Evolutionary conservation across 1,284 basidiomycete species (phyloP).

Genomic region (Trichosporon ovoides): DNA sequence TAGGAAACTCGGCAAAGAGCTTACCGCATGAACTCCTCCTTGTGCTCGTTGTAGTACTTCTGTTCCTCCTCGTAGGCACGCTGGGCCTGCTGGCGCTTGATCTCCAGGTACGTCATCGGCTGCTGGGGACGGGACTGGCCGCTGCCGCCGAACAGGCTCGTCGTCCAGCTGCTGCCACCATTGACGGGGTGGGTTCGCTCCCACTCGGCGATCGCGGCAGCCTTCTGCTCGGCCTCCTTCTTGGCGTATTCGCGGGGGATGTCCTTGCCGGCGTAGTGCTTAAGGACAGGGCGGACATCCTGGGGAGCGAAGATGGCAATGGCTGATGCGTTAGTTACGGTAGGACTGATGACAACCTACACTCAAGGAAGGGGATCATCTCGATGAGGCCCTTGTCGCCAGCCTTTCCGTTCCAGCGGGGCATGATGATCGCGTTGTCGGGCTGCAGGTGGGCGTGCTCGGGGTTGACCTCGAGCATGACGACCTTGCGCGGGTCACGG

Average conservation of each 20-base stretch:
- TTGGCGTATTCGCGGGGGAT: slow-evolving; percentile 84
- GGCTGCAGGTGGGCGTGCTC: slow-evolving; percentile 76
- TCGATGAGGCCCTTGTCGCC: slow-evolving; percentile 75
- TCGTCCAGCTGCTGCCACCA: slow-evolving; percentile 51
- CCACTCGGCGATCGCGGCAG: slow-evolving; percentile 76
- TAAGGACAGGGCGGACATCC: slow-evolving; percentile 70
- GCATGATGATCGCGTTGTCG: slow-evolving; percentile 80
- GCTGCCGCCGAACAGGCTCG: slow-evolving; percentile 60
- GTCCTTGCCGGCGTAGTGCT: slow-evolving; percentile 79
- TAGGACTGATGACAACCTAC: too few relatives aligned
- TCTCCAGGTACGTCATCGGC: slow-evolving; percentile 81
- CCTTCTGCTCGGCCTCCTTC: slow-evolving; percentile 74
- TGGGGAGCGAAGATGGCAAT: not conserved
- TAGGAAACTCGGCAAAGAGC: too few relatives aligned
- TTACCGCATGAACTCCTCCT: slow-evolving; percentile 67
- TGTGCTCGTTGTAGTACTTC: slow-evolving; percentile 77
- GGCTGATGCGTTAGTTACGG: not conserved
- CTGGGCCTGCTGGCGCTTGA: slow-evolving; percentile 82
- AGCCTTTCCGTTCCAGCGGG: slow-evolving; percentile 79
- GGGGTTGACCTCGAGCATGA: slow-evolving; percentile 77
- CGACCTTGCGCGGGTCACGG: slow-evolving; percentile 84
- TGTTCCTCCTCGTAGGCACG: slow-evolving; percentile 77
- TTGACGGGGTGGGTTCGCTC: slow-evolving; percentile 55
- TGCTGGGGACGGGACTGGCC: slow-evolving; percentile 40
- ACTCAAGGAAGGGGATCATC: slow-evolving; percentile 95